Evolutionary conservation across 306 rosid species (phyloP).

Genomic region (Cotoneaster glaucophyllus): DNA sequence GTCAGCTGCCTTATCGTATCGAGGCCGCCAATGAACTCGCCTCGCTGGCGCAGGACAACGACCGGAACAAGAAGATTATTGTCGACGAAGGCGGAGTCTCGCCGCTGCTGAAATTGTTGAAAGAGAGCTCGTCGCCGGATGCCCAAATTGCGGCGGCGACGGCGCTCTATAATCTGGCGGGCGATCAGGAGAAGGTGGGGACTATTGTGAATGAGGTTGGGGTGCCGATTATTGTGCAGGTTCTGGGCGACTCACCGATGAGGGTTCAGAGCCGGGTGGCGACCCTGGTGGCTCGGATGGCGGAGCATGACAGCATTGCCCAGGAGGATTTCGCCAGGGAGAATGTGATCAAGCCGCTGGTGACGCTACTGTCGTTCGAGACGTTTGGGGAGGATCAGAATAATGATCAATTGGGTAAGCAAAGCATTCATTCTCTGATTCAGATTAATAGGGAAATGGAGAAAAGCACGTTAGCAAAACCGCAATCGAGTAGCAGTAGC

Average conservation of each 20-base stretch:
- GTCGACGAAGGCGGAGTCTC: conserved; percentile 60
- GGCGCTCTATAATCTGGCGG: conserved; percentile 44
- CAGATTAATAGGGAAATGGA: conserved; percentile 61
- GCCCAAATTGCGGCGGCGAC: conserved; percentile 54
- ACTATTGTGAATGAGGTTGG: conserved; percentile 45
- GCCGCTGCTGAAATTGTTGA: conserved; percentile 62
- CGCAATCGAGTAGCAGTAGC: not conserved
- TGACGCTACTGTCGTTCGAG: conserved; percentile 47
- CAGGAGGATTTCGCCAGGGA: conserved; percentile 70
- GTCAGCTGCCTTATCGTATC: conserved; percentile 43
- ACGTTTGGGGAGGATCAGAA: conserved; percentile 35
- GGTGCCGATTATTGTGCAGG: conserved; percentile 50
- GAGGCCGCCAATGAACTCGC: conserved; percentile 61
- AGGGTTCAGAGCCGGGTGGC: conserved; percentile 50
- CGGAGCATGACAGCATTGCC: conserved; percentile 45
- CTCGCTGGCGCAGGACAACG: conserved; percentile 54
- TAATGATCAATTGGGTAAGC: conserved; percentile 37
- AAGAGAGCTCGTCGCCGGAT: conserved; percentile 37
- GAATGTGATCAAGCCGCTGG: conserved; percentile 53
- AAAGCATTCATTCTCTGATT: conserved; percentile 50
- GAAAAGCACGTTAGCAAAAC: conserved; percentile 18
- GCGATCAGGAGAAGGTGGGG: conserved; percentile 44
- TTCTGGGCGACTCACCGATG: conserved; percentile 49
- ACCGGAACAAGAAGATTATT: conserved; percentile 63
- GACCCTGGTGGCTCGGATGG: conserved; percentile 62